These are phyloP conservation scores for Cicer chorassanicum DNA, from an alignment of 306 rosid genomes.

Conservation along the genomic window DNA sequence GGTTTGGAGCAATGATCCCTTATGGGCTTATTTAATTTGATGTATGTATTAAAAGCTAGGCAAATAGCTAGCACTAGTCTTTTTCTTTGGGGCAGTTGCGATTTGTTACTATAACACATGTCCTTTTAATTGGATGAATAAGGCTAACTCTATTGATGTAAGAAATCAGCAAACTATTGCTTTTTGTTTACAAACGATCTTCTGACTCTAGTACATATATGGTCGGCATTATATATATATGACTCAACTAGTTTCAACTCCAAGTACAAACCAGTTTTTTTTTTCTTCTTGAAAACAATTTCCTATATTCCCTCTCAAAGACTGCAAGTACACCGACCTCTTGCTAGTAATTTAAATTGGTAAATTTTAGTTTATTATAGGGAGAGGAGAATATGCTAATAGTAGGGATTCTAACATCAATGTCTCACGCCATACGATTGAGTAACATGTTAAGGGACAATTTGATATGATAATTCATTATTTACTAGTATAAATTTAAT, in stretches of 20 bases:
- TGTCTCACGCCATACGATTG: no score
- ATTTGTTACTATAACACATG: conserved; percentile 2
- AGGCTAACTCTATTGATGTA: conserved; percentile 14
- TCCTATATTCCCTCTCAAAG: neutral
- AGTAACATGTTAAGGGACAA: no score
- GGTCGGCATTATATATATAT: conserved; percentile 36
- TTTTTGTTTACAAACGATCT: neutral
- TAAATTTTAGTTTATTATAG: no score
- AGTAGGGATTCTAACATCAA: no score
- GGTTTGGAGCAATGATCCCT: conserved; percentile 11
- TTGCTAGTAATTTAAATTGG: no score
- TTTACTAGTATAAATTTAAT: neutral
- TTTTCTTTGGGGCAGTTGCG: conserved; percentile 41
- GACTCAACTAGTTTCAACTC: conserved; percentile 10
- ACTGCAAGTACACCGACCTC: neutral
- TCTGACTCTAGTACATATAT: neutral
- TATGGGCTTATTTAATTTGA: conserved; percentile 41
- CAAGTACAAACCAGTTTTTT: neutral
- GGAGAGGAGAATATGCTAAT: no score
- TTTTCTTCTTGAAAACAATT: neutral
- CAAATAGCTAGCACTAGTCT: conserved; percentile 47
- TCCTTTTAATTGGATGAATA: conserved; percentile 18
- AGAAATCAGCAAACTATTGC: neutral
- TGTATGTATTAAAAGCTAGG: conserved; percentile 44
- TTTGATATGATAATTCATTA: neutral